These are phyloP conservation scores for Neurospora tetraspora DNA, from an alignment of 495 filamentous ascomycete species.

Conservation along the genomic window DNA sequence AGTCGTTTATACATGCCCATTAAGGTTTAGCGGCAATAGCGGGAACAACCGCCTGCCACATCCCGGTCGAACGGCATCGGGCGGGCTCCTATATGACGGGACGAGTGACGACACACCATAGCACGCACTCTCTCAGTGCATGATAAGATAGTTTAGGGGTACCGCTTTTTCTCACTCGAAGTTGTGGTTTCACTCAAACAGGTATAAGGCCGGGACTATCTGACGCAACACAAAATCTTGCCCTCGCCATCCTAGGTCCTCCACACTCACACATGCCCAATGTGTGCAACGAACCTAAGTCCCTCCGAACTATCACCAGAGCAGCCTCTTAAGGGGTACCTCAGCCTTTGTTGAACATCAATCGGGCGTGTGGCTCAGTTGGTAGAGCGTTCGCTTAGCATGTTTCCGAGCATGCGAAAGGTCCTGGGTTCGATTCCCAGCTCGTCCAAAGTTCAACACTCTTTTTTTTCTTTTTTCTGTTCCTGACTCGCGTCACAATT, in stretches of 20 bases:
- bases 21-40: background rate
- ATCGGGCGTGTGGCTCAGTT: background rate
- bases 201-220: too few species aligned
- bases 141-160: too few species aligned
- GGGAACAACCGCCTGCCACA: background rate
- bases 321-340: background rate
- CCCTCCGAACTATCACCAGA: background rate
- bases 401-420: background rate
- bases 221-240: too few species aligned
- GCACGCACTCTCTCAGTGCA: too few species aligned
- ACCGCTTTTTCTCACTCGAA: too few species aligned
- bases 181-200: too few species aligned
- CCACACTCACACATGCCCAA: background rate
- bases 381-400: background rate
- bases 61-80: background rate
- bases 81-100: background rate
- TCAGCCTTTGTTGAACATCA: background rate
- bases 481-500: background rate
- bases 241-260: background rate
- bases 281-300: background rate
- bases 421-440: background rate
- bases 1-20: background rate
- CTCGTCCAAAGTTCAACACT: background rate
- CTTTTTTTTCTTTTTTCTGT: background rate
- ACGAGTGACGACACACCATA: background rate